phyloP scores from a whole-genome alignment of 768 basidiomycete species.

The Boletus sensibilis region DNA sequence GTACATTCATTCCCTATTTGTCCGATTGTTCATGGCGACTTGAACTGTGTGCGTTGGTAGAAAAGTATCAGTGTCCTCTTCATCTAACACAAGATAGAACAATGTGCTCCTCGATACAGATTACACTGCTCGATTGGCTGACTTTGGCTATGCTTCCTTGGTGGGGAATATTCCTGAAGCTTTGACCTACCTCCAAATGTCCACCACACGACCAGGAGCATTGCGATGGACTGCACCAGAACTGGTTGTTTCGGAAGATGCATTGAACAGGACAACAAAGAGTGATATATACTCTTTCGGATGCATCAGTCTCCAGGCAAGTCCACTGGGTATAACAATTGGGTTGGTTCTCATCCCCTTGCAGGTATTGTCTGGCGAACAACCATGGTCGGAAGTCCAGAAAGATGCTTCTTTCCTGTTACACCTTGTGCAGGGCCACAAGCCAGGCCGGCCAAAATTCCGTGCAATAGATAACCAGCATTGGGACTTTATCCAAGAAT shows the following conservation, averaged over 20 bases:
- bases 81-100: neutral
- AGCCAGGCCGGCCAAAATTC: neutral
- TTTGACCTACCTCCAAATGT: slow-evolving; percentile 1
- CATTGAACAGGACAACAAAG: neutral
- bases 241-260: slow-evolving; percentile 23
- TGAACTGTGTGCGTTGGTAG: neutral
- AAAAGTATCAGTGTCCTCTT: neutral
- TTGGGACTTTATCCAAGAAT: slow-evolving; percentile 6
- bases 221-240: slow-evolving; percentile 45
- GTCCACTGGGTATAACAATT: slow-evolving; percentile 38
- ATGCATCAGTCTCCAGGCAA: slow-evolving; percentile 33
- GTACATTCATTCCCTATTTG: slow-evolving; percentile 6
- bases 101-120: slow-evolving; percentile 12
- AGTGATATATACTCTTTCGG: slow-evolving; percentile 18
- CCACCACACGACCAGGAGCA: slow-evolving; percentile 35
- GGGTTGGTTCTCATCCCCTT: neutral
- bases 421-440: neutral
- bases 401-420: slow-evolving; percentile 5
- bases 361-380: neutral
- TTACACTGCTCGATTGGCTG: slow-evolving; percentile 39
- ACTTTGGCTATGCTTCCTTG: slow-evolving; percentile 40
- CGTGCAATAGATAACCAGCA: neutral
- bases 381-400: neutral
- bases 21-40: slow-evolving; percentile 12
- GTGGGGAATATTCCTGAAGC: slow-evolving; percentile 1